These are phyloP conservation scores for Quercus agrifolia DNA, from an alignment of 306 rosid genomes.

Conservation along the genomic window DNA sequence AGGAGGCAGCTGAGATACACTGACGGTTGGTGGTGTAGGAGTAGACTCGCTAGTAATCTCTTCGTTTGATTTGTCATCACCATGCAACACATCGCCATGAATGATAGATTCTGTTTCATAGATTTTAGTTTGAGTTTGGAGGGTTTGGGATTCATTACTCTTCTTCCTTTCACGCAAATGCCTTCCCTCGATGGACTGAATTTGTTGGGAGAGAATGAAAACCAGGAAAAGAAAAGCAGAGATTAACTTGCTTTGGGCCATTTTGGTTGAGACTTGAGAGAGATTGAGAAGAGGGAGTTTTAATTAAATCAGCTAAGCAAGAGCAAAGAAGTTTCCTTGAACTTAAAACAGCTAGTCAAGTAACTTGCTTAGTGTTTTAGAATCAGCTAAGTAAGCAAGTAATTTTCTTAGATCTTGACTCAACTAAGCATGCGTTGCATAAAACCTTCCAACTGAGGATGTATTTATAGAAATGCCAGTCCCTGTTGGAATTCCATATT, in stretches of 20 bases:
- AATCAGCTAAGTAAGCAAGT: background rate
- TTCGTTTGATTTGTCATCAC: background rate
- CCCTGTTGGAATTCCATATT: background rate
- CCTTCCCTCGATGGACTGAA: conserved; percentile 30
- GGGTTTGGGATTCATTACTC: background rate
- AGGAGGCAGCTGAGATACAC: conserved; percentile 21
- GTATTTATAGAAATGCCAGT: conserved; percentile 16
- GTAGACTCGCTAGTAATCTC: conserved; percentile 13
- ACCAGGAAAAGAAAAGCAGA: conserved; percentile 16
- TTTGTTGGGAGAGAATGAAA: conserved; percentile 14
- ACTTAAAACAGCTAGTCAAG: background rate
- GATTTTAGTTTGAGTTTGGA: conserved; percentile 10
- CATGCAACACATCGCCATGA: background rate
- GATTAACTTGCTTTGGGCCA: conserved; percentile 29
- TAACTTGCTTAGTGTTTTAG: background rate
- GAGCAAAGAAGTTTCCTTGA: background rate
- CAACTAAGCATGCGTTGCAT: background rate
- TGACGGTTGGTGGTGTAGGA: conserved; percentile 18
- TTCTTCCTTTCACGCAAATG: conserved; percentile 14
- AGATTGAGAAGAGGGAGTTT: background rate
- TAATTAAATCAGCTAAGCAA: background rate
- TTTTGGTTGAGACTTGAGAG: background rate
- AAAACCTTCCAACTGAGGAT: background rate
- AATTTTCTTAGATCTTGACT: background rate
- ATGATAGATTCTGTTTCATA: background rate